A percentile compares a stretch with the other conserved stretches of the same genome.
phyloP scores from a whole-genome alignment of 2,329 filamentous ascomycete genomes.

The Acarospora socialis region DNA sequence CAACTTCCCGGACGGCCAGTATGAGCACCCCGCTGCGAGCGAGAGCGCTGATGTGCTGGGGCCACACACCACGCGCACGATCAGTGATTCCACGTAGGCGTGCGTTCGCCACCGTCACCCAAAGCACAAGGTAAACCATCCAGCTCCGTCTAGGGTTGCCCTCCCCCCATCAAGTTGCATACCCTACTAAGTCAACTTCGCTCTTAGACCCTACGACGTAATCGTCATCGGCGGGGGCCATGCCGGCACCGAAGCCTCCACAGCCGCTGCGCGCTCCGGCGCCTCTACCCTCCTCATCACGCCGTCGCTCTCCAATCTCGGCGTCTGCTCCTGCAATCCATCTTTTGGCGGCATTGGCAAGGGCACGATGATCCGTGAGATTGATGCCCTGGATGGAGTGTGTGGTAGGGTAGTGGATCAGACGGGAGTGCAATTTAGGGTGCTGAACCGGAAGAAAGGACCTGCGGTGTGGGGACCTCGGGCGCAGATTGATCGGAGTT shows the following conservation, averaged over 20 bases:
- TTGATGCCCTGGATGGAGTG: slow-evolving; percentile 86
- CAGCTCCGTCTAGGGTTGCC: background rate
- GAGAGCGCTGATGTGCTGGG: slow-evolving; percentile 18
- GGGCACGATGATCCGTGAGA: slow-evolving; percentile 86
- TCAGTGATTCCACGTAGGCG: slow-evolving; percentile 14
- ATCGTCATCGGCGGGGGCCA: slow-evolving; percentile 92
- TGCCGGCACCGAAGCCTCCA: slow-evolving; percentile 84
- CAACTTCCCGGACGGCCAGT: too few species aligned
- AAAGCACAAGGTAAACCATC: slow-evolving; percentile 22
- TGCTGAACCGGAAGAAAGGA: slow-evolving; percentile 78
- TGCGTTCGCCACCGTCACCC: slow-evolving; percentile 26
- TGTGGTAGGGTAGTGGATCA: slow-evolving; percentile 83
- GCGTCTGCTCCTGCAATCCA: slow-evolving; percentile 91
- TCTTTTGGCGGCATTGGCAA: slow-evolving; percentile 98
- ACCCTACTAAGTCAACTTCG: slow-evolving; percentile 5
- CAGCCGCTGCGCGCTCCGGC: slow-evolving; percentile 76
- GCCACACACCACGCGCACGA: slow-evolving; percentile 15
- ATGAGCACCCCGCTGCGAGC: slow-evolving; percentile 11
- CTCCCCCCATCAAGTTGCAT: background rate
- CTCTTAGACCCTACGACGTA: slow-evolving; percentile 62
- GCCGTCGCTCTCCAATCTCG: slow-evolving; percentile 74
- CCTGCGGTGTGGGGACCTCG: slow-evolving; percentile 94
- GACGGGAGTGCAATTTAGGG: slow-evolving; percentile 83
- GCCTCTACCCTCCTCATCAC: slow-evolving; percentile 84
- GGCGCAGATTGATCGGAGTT: slow-evolving; percentile 80